Base-by-base conservation (phyloP, 805 yeast species). In the Lachancea lanzarotensis region DNA sequence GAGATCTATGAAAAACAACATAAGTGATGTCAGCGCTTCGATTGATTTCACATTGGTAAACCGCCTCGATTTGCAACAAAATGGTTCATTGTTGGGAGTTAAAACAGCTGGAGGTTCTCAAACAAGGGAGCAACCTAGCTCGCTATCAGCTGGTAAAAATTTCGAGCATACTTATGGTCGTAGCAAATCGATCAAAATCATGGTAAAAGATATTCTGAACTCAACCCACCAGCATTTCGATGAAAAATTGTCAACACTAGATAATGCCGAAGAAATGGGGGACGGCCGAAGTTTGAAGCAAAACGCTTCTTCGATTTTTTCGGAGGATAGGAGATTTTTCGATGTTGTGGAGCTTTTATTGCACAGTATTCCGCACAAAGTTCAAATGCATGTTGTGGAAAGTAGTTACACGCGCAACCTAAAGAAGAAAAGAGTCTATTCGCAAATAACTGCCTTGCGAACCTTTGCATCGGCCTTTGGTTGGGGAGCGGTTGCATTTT, bases 241-340 rank as follows among this genome's bases (percentile, higher is more conserved):
- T 31, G 41, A 38, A n/a, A 27, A 18, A 12, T 6, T 38, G 6
- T 38, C 41, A 16, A 7, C 42, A 12, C 40, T 41, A 19, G 38
- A 45, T n/a, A 32, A 26, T 11, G 47, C 45, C 15, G 37, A 32
- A 19, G 52, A 49, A 26, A 41, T 52, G 17, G 55, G 55, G 31
- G 56, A 50, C 29, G 60, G 58, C 1, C 38, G 43, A 6, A 40
- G 49, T 9, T 42, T 52, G 34, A 52, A 53, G 42, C 40, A 46
- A 29, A 58, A 60, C 38, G 53, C 57, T 6, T 78, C 76, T 49
- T 63, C 84, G 11, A 79, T 90, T 0, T 91, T 88, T 57, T 78
- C 81, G 13, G 74, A 76, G 35, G 98, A 91, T 60, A 67, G 95
- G 38, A 68, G 97, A 38, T 84, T 83, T 57, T 79, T 76, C 53